Conservation (phyloP, 2,329 filamentous ascomycete genomes). For the Trichoderma guizhouense region DNA sequence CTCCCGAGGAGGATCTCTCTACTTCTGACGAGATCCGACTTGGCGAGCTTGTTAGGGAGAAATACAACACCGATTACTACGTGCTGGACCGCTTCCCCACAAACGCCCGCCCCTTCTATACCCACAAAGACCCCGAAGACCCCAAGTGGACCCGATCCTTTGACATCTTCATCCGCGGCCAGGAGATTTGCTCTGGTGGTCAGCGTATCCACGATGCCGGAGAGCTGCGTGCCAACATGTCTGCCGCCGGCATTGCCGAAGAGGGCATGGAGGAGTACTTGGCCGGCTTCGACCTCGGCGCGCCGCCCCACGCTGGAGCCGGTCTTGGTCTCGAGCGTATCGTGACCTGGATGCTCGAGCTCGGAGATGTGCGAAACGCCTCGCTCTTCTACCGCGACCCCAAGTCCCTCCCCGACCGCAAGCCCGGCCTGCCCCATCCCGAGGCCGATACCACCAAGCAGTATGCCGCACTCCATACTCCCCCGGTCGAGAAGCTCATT, state of each 20-base stretch:
- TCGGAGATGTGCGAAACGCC: conserved; percentile 86
- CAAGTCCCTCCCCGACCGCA: conserved; percentile 72
- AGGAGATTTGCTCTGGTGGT: conserved; percentile 88
- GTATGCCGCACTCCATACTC: conserved; percentile 53
- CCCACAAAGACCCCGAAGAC: conserved; percentile 76
- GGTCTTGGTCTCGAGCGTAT: conserved; percentile 89
- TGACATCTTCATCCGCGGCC: conserved; percentile 89
- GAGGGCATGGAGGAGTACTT: conserved; percentile 89
- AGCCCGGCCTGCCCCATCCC: conserved; percentile 71
- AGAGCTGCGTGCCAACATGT: conserved; percentile 75
- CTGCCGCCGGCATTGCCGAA: conserved; percentile 69
- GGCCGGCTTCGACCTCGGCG: conserved; percentile 81
- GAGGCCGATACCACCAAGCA: conserved; percentile 71
- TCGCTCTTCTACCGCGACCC: conserved; percentile 87
- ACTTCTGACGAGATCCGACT: conserved; percentile 85
- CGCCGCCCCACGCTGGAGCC: conserved; percentile 84
- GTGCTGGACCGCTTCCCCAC: conserved; percentile 90
- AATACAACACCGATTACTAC: conserved; percentile 87
- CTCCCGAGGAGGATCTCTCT: conserved; percentile 71
- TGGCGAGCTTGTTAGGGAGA: conserved; percentile 79
- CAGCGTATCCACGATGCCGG: conserved; percentile 84
- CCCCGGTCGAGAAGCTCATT: conserved; percentile 80
- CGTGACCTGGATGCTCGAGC: conserved; percentile 77
- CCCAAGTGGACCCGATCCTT: conserved; percentile 81
- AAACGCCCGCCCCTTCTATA: conserved; percentile 84